Evolutionary conservation across 2,329 filamentous ascomycete species (phyloP), one percentile per base, ranked within the genome.

Genomic region (Aureobasidium sp.): DNA sequence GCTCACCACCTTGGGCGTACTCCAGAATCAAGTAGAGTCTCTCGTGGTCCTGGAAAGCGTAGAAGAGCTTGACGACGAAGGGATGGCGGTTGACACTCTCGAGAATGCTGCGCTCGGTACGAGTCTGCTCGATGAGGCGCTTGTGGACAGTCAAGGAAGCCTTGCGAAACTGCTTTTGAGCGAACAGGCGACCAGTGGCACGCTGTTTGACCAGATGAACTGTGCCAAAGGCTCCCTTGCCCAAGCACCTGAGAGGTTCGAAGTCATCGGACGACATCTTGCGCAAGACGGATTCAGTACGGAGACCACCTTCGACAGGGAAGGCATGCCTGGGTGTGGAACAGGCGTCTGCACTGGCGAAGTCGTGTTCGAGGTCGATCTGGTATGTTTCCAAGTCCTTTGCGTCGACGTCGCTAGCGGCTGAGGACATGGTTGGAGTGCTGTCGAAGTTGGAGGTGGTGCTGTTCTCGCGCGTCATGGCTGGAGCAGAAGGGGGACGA

Each of bases 131-230:
- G 55, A 99, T 86, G 36, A 97, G 83, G 73, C 92, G 91, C 81
- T 96, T 97, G 76, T 97, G 92, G 42, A 99, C 90, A 0, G 92
- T 91, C 58, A 99, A 79, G 9, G 91, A 96, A 0, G 95, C 94
- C 77, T 99, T 99, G 74, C 93, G 94, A 77, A 99, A 94, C 76
- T 97, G 93, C 79, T 99, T 99, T 78, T 99, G 95, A 0, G 94
- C 95, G 71, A 92, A 99, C 5, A 99, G 83, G 47, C 90, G 87
- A 45, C 94, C 94, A 2, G 92, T 97, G 34, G 85, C 78, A 55
- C 85, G 86, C 76, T 99, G 93, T 76, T 92, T 94, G 64, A 99
- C 95, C 32, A 99, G 82, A 49, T 96, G 79, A 10, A 99, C 95
- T 0, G 93, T 99, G 39, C 94, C 94, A 72, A 94, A 99, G 15